Percentiles rank a stretch among this genome's conserved stretches.
Evolutionary conservation across 805 yeast genomes (phyloP).

Genomic region (Barnettozyma wickerhamii): DNA sequence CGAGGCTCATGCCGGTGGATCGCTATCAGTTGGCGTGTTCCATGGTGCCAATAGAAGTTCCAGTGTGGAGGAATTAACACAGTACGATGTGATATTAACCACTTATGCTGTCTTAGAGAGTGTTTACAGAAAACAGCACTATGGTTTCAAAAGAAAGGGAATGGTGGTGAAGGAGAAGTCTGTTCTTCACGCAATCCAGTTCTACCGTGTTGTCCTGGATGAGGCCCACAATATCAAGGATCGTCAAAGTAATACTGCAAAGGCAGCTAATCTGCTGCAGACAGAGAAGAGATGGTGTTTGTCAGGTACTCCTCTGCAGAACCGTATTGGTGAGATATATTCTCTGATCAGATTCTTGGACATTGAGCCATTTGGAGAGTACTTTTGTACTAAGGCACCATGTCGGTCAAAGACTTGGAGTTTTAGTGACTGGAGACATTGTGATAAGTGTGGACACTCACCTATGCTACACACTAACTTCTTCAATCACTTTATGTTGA

Average conservation of each 20-base stretch:
- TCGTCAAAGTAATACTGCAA: conserved; percentile 87
- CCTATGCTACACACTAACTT: conserved; percentile 95
- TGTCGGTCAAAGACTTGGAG: conserved; percentile 83
- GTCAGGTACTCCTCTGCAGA: conserved; percentile 95
- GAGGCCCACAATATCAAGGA: conserved; percentile 98
- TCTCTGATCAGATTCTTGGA: conserved; percentile 83
- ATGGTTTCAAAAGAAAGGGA: conserved; percentile 76
- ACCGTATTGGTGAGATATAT: conserved; percentile 94
- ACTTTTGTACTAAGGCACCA: conserved; percentile 90
- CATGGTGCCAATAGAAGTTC: conserved; percentile 82
- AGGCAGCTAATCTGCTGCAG: conserved; percentile 74
- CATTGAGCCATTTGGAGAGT: conserved; percentile 80
- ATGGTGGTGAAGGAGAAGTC: conserved; percentile 72
- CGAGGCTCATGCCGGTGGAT: conserved; percentile 72
- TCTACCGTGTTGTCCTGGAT: conserved; percentile 84
- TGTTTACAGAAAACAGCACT: conserved; percentile 72
- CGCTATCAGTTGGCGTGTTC: conserved; percentile 62
- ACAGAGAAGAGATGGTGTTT: conserved; percentile 85
- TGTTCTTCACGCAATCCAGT: conserved; percentile 65
- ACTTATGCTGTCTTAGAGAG: conserved; percentile 92
- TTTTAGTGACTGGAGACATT: conserved; percentile 76
- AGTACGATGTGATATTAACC: conserved; percentile 79
- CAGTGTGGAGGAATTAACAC: conserved; percentile 45
- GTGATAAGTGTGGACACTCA: conserved; percentile 84
- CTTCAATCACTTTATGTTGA: conserved; percentile 92